These are phyloP conservation scores for Conticribra weissflogii DNA, from an alignment of 108 stramenopile genomes.

Conservation along the genomic window DNA sequence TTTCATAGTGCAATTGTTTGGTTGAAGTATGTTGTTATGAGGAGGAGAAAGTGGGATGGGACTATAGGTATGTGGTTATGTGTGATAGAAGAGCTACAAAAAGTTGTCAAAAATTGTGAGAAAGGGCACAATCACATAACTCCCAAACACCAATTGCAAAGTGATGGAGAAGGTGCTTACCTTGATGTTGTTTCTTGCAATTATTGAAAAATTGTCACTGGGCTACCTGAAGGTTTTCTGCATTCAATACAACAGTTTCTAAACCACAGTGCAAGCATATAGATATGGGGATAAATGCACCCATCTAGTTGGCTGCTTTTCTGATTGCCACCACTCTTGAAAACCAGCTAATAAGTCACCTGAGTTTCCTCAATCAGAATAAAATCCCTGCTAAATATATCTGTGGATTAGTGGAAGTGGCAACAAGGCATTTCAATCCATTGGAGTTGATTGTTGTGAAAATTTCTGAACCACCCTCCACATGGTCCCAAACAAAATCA, in stretches of 20 bases:
- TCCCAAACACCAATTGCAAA: neutral
- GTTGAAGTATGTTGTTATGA: neutral
- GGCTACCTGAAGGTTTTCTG: constrained; percentile 2
- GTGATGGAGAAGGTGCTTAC: neutral
- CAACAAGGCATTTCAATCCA: neutral
- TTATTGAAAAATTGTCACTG: neutral
- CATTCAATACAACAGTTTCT: constrained; percentile 14
- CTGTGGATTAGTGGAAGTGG: neutral
- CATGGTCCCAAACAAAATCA: constrained; percentile 10
- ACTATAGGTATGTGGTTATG: constrained; percentile 14
- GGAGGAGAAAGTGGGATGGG: constrained; percentile 18
- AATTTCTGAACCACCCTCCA: constrained; percentile 18
- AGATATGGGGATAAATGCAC: constrained; percentile 1
- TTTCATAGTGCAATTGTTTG: constrained; percentile 1
- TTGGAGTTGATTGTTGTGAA: constrained; percentile 2
- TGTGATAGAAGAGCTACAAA: neutral
- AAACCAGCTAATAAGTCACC: constrained; percentile 15
- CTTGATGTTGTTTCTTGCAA: constrained; percentile 1
- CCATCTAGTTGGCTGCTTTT: neutral
- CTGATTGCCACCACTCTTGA: neutral
- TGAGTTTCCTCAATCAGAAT: constrained; percentile 12
- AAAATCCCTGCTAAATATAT: constrained; percentile 12
- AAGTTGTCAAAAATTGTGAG: neutral
- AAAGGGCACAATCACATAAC: neutral
- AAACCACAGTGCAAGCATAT: constrained; percentile 2